Evolutionary conservation across 345 rosid genomes (phyloP).

Genomic region (Eucalyptus brandiana): DNA sequence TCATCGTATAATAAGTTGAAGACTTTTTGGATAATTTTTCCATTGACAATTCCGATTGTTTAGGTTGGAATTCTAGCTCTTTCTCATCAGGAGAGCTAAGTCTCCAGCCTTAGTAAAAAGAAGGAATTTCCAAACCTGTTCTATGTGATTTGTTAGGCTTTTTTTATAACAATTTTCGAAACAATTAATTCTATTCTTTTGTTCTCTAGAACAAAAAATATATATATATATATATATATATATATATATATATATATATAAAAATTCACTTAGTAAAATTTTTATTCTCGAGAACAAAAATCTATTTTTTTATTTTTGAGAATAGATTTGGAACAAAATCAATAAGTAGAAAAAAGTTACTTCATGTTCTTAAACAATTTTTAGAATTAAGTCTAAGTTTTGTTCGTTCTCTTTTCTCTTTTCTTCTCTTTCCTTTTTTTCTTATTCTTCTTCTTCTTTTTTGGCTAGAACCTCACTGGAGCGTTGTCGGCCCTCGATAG

Average conservation of each 20-base stretch:
- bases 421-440: no score
- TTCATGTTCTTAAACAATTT: no score
- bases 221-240: no score
- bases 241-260: no score
- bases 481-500: fast-evolving
- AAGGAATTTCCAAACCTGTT: background rate
- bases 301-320: no score
- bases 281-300: fast-evolving
- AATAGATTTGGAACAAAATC: fast-evolving
- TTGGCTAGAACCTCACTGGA: fast-evolving
- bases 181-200: fast-evolving
- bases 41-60: fast-evolving
- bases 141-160: background rate
- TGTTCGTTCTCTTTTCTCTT: no score
- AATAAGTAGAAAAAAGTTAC: fast-evolving
- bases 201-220: no score
- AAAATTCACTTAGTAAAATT: no score
- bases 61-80: background rate
- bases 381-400: no score
- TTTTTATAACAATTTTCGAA: fast-evolving
- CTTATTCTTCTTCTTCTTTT: no score
- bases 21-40: background rate
- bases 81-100: background rate
- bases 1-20: fast-evolving
- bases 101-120: no score